Conservation (phyloP, 1,284 basidiomycete species). For the Leccinum pachyderme region DNA sequence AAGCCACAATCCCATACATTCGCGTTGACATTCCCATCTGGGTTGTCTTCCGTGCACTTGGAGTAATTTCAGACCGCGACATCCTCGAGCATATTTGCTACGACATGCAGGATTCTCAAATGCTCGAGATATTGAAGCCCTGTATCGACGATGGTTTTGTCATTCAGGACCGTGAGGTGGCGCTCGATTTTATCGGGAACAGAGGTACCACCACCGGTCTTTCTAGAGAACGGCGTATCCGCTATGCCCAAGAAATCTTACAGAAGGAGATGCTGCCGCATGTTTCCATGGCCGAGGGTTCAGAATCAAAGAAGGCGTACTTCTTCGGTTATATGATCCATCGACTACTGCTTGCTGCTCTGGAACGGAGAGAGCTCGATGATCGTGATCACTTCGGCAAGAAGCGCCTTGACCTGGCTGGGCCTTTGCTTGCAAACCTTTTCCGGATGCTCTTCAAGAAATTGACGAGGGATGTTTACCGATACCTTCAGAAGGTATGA, state of each 20-base stretch:
- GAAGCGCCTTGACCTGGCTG: conserved; percentile 95
- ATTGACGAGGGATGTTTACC: conserved; percentile 95
- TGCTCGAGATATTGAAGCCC: conserved; percentile 98
- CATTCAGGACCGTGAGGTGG: conserved; percentile 95
- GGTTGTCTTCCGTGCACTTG: conserved; percentile 97
- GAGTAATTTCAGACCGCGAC: conserved; percentile 97
- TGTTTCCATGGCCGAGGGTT: conserved; percentile 94
- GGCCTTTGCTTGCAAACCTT: conserved; percentile 90
- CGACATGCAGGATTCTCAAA: conserved; percentile 92
- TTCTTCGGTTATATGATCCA: conserved; percentile 99
- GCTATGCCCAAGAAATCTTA: conserved; percentile 96
- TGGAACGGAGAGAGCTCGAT: conserved; percentile 94
- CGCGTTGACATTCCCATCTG: conserved; percentile 98
- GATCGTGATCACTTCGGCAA: conserved; percentile 99
- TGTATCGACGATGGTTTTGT: conserved; percentile 99
- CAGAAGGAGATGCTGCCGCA: conserved; percentile 99
- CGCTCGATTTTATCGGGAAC: conserved; percentile 97
- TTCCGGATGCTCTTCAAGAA: conserved; percentile 99
- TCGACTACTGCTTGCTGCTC: conserved; percentile 87
- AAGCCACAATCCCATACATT: conserved; percentile 97
- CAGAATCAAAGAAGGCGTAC: conserved; percentile 98
- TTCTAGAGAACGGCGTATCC: conserved; percentile 87
- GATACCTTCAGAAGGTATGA: conserved; percentile 95
- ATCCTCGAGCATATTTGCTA: conserved; percentile 99
- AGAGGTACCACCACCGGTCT: conserved; percentile 95